Evolutionary conservation across 164 flowering plant species (phyloP).

Genomic region (Tetracentron sinense): DNA sequence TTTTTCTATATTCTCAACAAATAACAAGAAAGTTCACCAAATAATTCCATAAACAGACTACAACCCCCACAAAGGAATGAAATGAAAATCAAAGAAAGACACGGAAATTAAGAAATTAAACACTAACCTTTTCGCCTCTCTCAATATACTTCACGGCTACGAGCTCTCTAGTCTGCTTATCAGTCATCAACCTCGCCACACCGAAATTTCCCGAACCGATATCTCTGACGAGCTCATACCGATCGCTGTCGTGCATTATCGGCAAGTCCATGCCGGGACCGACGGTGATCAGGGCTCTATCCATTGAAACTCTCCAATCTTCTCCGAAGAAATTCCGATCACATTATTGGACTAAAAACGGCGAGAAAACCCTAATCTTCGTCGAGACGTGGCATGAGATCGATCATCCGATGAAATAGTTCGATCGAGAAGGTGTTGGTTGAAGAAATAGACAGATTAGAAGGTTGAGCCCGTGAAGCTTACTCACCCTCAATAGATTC

Average conservation of each 20-base stretch:
- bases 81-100: not conserved
- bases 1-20: not conserved
- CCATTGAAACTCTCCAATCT: slow-evolving; percentile 31
- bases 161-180: slow-evolving; percentile 68
- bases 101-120: not conserved
- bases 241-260: slow-evolving; percentile 87
- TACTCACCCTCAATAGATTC: no score
- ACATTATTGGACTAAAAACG: slow-evolving; percentile 9
- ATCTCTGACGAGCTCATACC: slow-evolving; percentile 77
- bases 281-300: slow-evolving; percentile 43
- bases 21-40: not conserved
- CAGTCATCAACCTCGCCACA: slow-evolving; percentile 80
- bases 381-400: slow-evolving; percentile 14
- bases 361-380: not conserved
- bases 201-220: slow-evolving; percentile 92
- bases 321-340: not conserved
- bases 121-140: slow-evolving; percentile 88
- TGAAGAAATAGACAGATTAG: no score
- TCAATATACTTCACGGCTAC: slow-evolving; percentile 95
- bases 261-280: slow-evolving; percentile 84
- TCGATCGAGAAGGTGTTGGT: slow-evolving; percentile 10
- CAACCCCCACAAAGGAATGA: not conserved
- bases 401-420: slow-evolving; percentile 15
- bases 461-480: no score
- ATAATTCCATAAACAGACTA: not conserved